Conservation (phyloP, 176 grass and related monocot genomes). For the Avena eriantha region DNA sequence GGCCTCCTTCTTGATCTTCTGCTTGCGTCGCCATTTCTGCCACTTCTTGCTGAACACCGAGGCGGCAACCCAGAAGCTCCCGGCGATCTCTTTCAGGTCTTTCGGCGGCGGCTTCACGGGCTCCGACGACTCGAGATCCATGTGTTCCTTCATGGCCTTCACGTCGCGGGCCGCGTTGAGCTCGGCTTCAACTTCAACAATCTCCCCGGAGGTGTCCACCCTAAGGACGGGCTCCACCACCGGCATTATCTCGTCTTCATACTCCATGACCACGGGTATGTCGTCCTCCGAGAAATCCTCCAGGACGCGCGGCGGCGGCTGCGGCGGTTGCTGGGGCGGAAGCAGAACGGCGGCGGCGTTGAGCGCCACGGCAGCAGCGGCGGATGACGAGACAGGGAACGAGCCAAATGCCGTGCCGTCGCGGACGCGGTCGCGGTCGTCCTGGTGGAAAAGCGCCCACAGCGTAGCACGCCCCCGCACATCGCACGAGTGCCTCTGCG, state of each 20-base stretch:
- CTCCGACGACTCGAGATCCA: conserved; percentile 69
- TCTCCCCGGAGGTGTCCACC: conserved; percentile 75
- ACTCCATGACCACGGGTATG: conserved; percentile 57
- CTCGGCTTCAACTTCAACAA: conserved; percentile 55
- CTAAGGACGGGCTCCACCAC: conserved; percentile 56
- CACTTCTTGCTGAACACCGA: conserved; percentile 99
- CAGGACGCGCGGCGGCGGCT: conserved; percentile 18
- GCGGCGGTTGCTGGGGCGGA: conserved; percentile 26
- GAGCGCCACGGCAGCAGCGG: conserved; percentile 44
- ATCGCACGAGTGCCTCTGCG: conserved; percentile 86
- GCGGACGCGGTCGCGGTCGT: conserved; percentile 71
- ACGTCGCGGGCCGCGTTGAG: conserved; percentile 19
- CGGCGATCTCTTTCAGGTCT: conserved; percentile 93
- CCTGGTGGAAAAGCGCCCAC: conserved; percentile 91
- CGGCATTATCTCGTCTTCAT: conserved; percentile 65
- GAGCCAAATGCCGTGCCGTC: conserved; percentile 53
- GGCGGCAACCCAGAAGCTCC: conserved; percentile 94
- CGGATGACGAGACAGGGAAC: conserved; percentile 54
- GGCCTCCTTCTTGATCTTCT: conserved; percentile 95
- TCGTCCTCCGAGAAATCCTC: conserved; percentile 65
- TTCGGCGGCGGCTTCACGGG: conserved; percentile 65
- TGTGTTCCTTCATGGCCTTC: conserved; percentile 83
- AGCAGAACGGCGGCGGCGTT: conserved; percentile 36
- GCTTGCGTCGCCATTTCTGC: conserved; percentile 93
- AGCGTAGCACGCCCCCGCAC: conserved; percentile 87